phyloP scores from a whole-genome alignment of 164 flowering plant species.

The Chimonanthus salicifolius region DNA sequence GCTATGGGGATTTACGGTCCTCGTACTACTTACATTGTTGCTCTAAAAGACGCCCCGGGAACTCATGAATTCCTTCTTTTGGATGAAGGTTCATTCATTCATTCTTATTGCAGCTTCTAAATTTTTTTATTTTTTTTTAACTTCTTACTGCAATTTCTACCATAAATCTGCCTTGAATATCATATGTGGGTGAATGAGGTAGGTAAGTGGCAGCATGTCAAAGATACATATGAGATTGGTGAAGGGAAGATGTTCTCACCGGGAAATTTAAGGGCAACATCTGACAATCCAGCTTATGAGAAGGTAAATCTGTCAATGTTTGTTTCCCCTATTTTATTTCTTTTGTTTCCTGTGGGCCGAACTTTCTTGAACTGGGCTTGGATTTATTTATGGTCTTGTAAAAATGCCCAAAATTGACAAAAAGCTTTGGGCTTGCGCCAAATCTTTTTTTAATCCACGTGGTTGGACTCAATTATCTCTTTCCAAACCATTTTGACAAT shows the following conservation, averaged over 20 bases:
- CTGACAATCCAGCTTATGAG: conserved; percentile 73
- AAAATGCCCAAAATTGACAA: neutral
- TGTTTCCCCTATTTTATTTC: neutral
- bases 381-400: neutral
- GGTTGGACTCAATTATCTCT: neutral
- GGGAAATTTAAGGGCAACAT: conserved; percentile 95
- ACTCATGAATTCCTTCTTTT: conserved; percentile 95
- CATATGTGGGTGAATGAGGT: conserved; percentile 5
- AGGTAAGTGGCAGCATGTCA: conserved; percentile 99
- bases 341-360: neutral
- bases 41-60: conserved; percentile 82
- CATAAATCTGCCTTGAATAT: neutral
- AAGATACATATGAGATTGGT: conserved; percentile 81
- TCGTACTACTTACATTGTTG: conserved; percentile 86
- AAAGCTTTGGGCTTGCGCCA: neutral
- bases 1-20: conserved; percentile 99
- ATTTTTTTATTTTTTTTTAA: neutral
- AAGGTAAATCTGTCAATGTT: conserved; percentile 38
- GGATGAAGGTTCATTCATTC: conserved; percentile 71
- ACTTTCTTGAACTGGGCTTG: neutral
- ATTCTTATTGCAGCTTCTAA: neutral
- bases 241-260: conserved; percentile 98
- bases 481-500: neutral
- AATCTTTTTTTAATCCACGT: neutral
- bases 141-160: neutral